Percentiles rank a stretch among this genome's conserved stretches.
phyloP scores from a whole-genome alignment of 441 rosid species.

The Codiaeum variegatum region DNA sequence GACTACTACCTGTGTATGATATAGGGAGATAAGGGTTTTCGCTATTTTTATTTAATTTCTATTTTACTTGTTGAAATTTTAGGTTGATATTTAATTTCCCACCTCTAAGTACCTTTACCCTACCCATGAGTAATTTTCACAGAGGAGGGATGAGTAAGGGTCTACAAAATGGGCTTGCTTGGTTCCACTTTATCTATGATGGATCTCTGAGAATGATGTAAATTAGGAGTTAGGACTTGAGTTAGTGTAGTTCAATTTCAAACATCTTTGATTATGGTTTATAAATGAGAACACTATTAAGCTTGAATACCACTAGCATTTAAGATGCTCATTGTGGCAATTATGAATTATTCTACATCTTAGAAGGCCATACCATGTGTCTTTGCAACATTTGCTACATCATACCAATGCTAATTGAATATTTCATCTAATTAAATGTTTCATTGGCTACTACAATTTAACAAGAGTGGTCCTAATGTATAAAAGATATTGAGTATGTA shows the following conservation, averaged over 20 bases:
- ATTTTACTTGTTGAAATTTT: no score
- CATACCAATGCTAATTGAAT: neutral
- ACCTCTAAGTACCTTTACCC: no score
- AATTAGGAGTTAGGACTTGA: neutral
- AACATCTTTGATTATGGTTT: neutral
- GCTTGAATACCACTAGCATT: neutral
- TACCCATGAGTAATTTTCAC: no score
- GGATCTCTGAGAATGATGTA: neutral
- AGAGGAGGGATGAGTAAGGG: no score
- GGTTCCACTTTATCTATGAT: no score
- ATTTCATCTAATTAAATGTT: no score
- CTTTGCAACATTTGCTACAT: neutral
- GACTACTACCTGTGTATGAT: no score
- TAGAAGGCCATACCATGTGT: neutral
- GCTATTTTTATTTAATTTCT: no score
- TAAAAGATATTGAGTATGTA: slow-evolving; percentile 51
- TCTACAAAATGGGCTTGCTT: no score
- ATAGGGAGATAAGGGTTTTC: no score
- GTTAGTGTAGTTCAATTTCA: neutral
- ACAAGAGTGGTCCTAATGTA: slow-evolving; percentile 69
- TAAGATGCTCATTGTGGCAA: neutral
- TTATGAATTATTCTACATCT: neutral
- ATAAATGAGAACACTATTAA: neutral
- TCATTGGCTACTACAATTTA: slow-evolving; percentile 40
- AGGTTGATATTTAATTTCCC: no score